phyloP scores from a whole-genome alignment of 2,329 filamentous ascomycete genomes.

The Aspergillus sp. region DNA sequence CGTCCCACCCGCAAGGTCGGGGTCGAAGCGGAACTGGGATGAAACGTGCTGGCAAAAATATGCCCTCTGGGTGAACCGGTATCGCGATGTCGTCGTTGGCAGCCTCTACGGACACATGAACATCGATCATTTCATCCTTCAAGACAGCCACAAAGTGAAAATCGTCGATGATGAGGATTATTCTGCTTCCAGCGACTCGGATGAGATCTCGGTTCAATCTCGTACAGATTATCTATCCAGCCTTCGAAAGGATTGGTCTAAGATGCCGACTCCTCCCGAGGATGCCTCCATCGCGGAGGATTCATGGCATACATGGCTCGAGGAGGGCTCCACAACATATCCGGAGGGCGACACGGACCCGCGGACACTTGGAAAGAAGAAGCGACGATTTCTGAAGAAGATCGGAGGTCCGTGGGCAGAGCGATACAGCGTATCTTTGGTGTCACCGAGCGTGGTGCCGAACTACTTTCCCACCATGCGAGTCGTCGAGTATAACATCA shows the following conservation, averaged over 20 bases:
- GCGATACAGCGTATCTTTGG: constrained; percentile 76
- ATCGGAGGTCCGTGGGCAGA: constrained; percentile 82
- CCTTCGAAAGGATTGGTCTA: constrained; percentile 73
- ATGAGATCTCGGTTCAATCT: constrained; percentile 53
- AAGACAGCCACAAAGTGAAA: constrained; percentile 77
- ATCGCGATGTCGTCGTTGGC: constrained; percentile 80
- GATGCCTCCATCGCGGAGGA: constrained; percentile 16
- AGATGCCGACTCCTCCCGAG: constrained; percentile 60
- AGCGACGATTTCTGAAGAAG: constrained; percentile 58
- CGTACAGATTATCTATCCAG: constrained; percentile 78
- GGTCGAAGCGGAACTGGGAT: constrained; percentile 85
- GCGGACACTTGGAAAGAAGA: constrained; percentile 42
- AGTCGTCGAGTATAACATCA: constrained; percentile 94
- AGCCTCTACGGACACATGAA: constrained; percentile 96
- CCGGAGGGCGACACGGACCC: constrained; percentile 19
- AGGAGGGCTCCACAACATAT: constrained; percentile 5
- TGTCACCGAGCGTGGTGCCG: constrained; percentile 85
- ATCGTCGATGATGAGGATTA: constrained; percentile 44
- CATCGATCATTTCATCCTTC: constrained; percentile 92
- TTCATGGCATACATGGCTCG: constrained; percentile 7
- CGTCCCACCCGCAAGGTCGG: constrained; percentile 84
- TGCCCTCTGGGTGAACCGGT: constrained; percentile 84
- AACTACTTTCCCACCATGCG: constrained; percentile 88
- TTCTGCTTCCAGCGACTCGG: constrained; percentile 13
- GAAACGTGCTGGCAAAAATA: constrained; percentile 99